Evolutionary conservation across 805 yeast species (phyloP).

Genomic region (Metschnikowia corniflorae): DNA sequence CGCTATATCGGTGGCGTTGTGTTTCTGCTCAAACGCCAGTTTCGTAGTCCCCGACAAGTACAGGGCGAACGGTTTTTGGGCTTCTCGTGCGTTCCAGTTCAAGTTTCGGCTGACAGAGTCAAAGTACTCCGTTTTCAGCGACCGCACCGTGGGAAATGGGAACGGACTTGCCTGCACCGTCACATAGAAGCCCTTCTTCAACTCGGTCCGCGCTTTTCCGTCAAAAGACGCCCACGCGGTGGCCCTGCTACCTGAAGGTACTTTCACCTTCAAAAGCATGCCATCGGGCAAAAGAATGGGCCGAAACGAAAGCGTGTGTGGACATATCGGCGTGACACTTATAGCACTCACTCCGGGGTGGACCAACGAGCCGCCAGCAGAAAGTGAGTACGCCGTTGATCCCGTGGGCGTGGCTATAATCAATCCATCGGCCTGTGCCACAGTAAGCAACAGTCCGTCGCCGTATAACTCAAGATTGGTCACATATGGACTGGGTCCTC

Average conservation of each 20-base stretch:
- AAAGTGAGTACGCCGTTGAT: conserved; percentile 90
- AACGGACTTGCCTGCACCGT: conserved; percentile 80
- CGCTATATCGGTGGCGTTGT: conserved; percentile 10
- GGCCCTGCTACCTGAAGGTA: conserved; percentile 72
- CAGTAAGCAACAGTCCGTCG: conserved; percentile 77
- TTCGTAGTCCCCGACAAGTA: conserved; percentile 53
- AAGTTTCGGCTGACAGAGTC: conserved; percentile 81
- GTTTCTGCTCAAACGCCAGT: conserved; percentile 27
- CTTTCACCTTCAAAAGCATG: conserved; percentile 78
- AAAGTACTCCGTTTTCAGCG: conserved; percentile 70
- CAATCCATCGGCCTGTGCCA: conserved; percentile 91
- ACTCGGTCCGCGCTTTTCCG: conserved; percentile 83
- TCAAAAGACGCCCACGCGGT: conserved; percentile 98
- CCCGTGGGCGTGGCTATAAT: conserved; percentile 95
- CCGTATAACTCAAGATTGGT: conserved; percentile 88
- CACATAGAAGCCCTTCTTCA: conserved; percentile 79
- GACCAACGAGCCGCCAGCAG: conserved; percentile 93
- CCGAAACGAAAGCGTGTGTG: conserved; percentile 89
- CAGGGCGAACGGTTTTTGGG: conserved; percentile 76
- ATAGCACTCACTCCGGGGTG: conserved; percentile 94
- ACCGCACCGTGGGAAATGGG: conserved; percentile 90
- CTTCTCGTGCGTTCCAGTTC: conserved; percentile 91
- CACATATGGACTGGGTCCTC: conserved; percentile 93
- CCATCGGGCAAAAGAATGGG: conserved; percentile 92
- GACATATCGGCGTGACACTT: conserved; percentile 92